Base-by-base conservation (phyloP, 2,329 filamentous ascomycete species). In the Claviceps maximensis region DNA sequence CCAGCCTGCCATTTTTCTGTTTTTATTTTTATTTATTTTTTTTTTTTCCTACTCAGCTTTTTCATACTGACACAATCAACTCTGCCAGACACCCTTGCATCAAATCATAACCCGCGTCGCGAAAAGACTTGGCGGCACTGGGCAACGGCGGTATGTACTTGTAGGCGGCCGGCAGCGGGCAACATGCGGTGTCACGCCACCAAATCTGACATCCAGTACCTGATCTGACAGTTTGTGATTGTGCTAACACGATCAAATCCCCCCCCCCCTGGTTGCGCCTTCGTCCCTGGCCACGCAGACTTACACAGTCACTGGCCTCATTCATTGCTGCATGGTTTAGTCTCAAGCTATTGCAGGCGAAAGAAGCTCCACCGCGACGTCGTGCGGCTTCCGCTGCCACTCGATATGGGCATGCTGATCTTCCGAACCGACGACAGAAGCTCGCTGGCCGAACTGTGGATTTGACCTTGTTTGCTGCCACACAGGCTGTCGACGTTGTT, bases 381-480 rank as follows among this genome's bases (percentile, higher is more conserved):
- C 54, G 51, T 27, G 41, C 50, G n/a, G 61, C 15, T 61, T 66
- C 45, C 55, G 21, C 45, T 19, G 42, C 55, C n/a, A 4, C 38
- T 46, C 47, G 36, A 33, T 47, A 51, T 21, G 48, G 10, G 17
- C 41, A 25, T 21, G 41, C 42, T 23, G 50, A 54, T 46, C 21
- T 44, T 17, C 49, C 47, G 25, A 15, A 54, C 3, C 59, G 56
- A n/a, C 56, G 56, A 15, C 33, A 38, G 53, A 63, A 58, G 51
- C 59, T 65, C 56, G 86, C 83, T 12, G 88, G 88, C 46, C 80
- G 83, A 59, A 91, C 88, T 1, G 76, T 94, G 55, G 88, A 94
- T 63, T 73, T 94, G 33, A 91, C 87, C 0, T 72, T 94, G n/a
- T 91, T 93, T 63, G 80, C 86, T 12, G 73, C 79, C 47, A 82